phyloP scores from a whole-genome alignment of 306 rosid species.

The Senna siamea region DNA sequence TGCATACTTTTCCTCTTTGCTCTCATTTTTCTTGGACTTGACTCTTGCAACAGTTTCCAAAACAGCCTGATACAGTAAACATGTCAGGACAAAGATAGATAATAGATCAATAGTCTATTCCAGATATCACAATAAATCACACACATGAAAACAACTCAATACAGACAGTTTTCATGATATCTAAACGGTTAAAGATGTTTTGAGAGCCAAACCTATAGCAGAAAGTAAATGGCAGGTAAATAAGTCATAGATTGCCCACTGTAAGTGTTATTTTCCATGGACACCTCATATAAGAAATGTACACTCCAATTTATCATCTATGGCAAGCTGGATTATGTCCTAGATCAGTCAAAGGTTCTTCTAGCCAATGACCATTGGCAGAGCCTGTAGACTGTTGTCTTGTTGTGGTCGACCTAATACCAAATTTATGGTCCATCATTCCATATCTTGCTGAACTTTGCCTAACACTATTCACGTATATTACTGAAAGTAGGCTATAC shows the following conservation, averaged over 20 bases:
- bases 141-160: neutral
- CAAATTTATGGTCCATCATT: neutral
- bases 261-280: slow-evolving; percentile 6
- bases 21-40: slow-evolving; percentile 80
- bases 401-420: neutral
- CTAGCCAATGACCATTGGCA: neutral
- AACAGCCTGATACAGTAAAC: slow-evolving; percentile 68
- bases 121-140: slow-evolving; percentile 7
- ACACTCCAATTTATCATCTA: too few species aligned
- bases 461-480: slow-evolving; percentile 21
- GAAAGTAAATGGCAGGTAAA: neutral
- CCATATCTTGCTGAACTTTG: slow-evolving; percentile 4
- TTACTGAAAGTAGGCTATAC: slow-evolving; percentile 11
- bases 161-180: neutral
- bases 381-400: neutral
- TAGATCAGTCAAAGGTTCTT: slow-evolving; percentile 26
- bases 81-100: slow-evolving; percentile 31
- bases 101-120: slow-evolving; percentile 2
- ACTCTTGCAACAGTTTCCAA: slow-evolving; percentile 97
- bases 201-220: neutral
- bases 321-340: too few species aligned
- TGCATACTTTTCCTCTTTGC: slow-evolving; percentile 86
- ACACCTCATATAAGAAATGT: neutral
- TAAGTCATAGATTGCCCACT: neutral
- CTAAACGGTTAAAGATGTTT: neutral